Evolutionary conservation across 257 asterid species (phyloP), one percentile per base, ranked within the genome.

Genomic region (Nicotiana benthamiana): DNA sequence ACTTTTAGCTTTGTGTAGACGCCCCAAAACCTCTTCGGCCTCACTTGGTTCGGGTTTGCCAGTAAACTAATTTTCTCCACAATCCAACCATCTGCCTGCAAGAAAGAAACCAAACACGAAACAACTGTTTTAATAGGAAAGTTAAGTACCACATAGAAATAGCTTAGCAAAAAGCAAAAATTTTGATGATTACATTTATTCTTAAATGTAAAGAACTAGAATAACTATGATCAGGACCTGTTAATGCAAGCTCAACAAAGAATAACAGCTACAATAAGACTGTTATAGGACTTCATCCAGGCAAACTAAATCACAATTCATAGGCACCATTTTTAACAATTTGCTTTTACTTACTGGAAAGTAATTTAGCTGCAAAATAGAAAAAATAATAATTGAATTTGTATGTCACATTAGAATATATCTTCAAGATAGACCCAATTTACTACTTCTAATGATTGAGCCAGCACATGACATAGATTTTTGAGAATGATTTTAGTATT

Each of bases 81-180:
- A 81, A 94, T 86, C 99, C 99, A 96, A 79, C 97, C 99, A 82
- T 96, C 99, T 82, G 91, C 95, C 98, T 96, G 92, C 89, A 72
- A 24, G 78, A 83, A 43, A 66, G 84, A 86, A 81, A 82, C 30
- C 70, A 84, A 62, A 75, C 60, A 72, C 34, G 22, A 22, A 22
- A 24, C 78, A 48, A 72, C 60, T 40, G 6, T 72, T 72, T 46
- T 72, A 46, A 22, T 15, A 24, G 40, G 16, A 72, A 15, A 46
- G 6, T 22, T 40, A 43, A 46, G 40, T n/a, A 0, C 16, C 16
- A 3, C 60, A 0, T 46, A 7, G 78, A 72, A 72, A 72, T 72
- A 72, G 61, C 22, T 0, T 46, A 53, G 32, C 40, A 24, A 48
- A 0, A 72, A 48, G 13, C n/a, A 43, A 46, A 72, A 9, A 57